Evolutionary conservation across 2,329 filamentous ascomycete species (phyloP).

Genomic region (Trichoderma arundinaceum): DNA sequence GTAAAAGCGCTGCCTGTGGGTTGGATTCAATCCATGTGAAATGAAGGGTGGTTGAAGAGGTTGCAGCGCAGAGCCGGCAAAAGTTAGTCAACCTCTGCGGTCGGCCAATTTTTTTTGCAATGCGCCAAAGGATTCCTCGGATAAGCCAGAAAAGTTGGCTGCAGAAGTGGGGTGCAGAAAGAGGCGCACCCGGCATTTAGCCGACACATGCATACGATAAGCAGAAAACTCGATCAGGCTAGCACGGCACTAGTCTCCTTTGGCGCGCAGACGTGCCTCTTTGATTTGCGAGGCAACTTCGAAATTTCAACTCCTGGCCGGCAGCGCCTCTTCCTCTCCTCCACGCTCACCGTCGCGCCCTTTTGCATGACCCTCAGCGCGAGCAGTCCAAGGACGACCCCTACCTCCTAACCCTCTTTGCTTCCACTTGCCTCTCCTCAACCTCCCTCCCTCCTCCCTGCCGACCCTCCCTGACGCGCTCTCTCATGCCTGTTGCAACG

Average conservation of each 20-base stretch:
- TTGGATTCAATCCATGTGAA: conserved; percentile 12
- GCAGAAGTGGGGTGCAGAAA: conserved; percentile 27
- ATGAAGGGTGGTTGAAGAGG: not conserved
- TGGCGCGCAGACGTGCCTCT: conserved; percentile 45
- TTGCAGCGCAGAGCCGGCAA: conserved; percentile 11
- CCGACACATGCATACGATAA: conserved; percentile 45
- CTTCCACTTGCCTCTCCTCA: conserved; percentile 35
- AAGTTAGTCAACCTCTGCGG: not conserved
- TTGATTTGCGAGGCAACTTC: conserved; percentile 51
- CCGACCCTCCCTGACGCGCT: conserved; percentile 42
- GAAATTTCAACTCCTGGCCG: conserved; percentile 53
- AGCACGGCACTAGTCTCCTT: conserved; percentile 46
- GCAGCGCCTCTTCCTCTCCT: conserved; percentile 45
- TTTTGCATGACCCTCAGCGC: conserved; percentile 46
- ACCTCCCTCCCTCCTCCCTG: conserved; percentile 47
- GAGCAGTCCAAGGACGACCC: conserved; percentile 43
- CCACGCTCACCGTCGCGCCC: conserved; percentile 42
- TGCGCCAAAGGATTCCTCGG: conserved; percentile 23
- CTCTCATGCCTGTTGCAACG: conserved; percentile 89
- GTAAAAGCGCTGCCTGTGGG: conserved; percentile 1
- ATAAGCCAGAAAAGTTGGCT: conserved; percentile 27
- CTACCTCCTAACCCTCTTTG: conserved; percentile 44
- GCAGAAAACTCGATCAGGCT: conserved; percentile 40
- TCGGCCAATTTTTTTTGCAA: conserved; percentile 22
- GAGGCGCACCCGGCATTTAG: conserved; percentile 41